Evolutionary conservation across 768 basidiomycete genomes (phyloP), one percentile per base, ranked within the genome.

Genomic region (Saitozyma sp.): DNA sequence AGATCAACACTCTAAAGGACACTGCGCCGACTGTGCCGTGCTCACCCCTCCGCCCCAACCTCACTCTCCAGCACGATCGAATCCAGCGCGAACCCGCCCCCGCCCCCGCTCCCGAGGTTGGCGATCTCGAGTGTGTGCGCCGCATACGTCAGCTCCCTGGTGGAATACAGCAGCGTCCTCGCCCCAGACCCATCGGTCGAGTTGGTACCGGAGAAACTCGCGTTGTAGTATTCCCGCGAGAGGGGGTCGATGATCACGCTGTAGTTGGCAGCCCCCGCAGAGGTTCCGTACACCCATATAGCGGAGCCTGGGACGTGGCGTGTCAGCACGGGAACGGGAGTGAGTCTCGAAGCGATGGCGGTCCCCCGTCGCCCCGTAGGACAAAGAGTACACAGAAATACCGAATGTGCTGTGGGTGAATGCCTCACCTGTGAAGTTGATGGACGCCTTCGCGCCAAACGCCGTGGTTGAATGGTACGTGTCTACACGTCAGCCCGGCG

Each of bases 391-490:
- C 29, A 29, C 29, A 29, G 29, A 29, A 2, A 29, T 29, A 29
- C 29, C 29, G n/a, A n/a, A n/a, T 5, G 29, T 29, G 29, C 29
- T 29, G 29, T 29, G 5, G 29, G 29, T 29, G 29, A 29, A 29
- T 29, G 29, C 29, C 29, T 29, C 29, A 29, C 78, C 73, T 2
- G 77, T 78, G 57, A 78, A 80, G 65, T 80, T 78, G 55, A 80
- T 66, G 2, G 59, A 60, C n/a, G 71, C 66, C 41, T 63, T 61
- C 4, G 79, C 71, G 1, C 70, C 71, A 3, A 50, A 54, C 2
- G 66, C 60, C 0, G 58, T 70, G 1, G 79, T 78, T n/a, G 65
- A 67, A 61, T 80, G 79, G 48, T 76, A 75, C 2, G 79, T 80
- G 1, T 73, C 78, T 75, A 56, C 29, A 29, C 29, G 29, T 29